Evolutionary conservation across 2,329 filamentous ascomycete species (phyloP), one percentile per base, ranked within the genome.

Genomic region (Metarhizium sp.): DNA sequence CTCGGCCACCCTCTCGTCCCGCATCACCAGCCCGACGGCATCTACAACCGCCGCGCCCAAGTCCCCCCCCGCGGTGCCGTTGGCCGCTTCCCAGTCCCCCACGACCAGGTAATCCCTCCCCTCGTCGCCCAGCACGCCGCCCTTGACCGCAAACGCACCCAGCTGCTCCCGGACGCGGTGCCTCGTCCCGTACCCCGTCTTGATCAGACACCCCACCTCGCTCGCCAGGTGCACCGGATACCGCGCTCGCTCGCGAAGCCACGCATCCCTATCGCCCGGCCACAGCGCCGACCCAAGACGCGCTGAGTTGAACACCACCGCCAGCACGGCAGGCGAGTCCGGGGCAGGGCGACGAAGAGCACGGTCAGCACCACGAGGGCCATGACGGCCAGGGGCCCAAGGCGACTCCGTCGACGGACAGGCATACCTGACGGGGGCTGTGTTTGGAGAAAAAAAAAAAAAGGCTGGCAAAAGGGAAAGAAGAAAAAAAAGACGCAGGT

Each of bases 161-260:
- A 81, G 65, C 63, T 78, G 74, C 11, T 73, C 71, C 4, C 71
- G 66, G 32, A 81, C 68, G 14, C 79, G 73, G 51, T 74, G 66
- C 50, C 73, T 73, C 18, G 79, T 81, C 54, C 78, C 79, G 62
- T 78, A 81, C 34, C 79, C 79, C 4, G 78, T 81, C 67, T 82
- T 82, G 59, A 82, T 66, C 51, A 82, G 71, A 59, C 78, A 70
- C 36, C 73, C 76, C 7, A 80, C 71, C 54, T 81, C 78, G 42
- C 67, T 67, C 52, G 67, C 65, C 40, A 76, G 65, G 55, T 78
- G 70, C 55, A 80, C 65, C 3, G 74, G 70, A 54, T 73, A 72
- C n/a, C 58, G 59, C n/a, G 70, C 69, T 52, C 67, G 59, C 60
- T 65, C 59, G 59, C 67, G 68, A 18, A 79, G 65, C 71, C 75